phyloP scores from a whole-genome alignment of 176 grass and related monocot genomes.

The Bolboschoenus planiculmis region DNA sequence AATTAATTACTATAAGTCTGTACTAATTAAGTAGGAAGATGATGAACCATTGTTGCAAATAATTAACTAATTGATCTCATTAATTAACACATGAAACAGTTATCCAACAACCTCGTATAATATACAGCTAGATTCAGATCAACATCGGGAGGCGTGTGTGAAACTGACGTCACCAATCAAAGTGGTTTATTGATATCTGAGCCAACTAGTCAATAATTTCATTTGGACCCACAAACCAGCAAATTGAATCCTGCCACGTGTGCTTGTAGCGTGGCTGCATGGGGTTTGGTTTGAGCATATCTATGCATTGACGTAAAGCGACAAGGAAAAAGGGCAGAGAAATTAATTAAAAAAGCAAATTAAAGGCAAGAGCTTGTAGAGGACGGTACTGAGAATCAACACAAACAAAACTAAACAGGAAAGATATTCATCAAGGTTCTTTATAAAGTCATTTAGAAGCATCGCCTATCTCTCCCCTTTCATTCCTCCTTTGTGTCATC shows the following conservation, averaged over 20 bases:
- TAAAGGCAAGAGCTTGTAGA: constrained; percentile 27
- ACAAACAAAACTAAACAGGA: constrained; percentile 7
- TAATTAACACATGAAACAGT: background rate
- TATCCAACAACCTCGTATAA: background rate
- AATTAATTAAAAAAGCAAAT: background rate
- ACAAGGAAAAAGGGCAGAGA: background rate
- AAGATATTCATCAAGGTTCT: constrained; percentile 18
- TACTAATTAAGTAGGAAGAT: background rate
- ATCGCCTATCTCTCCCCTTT: constrained; percentile 4
- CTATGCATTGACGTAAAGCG: constrained; percentile 28
- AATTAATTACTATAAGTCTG: background rate
- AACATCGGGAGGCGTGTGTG: constrained; percentile 22
- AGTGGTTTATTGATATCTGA: background rate
- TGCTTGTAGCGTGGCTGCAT: background rate
- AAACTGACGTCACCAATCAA: background rate
- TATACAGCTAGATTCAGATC: background rate
- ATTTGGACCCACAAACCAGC: background rate
- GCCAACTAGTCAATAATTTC: background rate
- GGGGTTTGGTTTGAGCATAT: constrained; percentile 25
- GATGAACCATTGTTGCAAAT: background rate
- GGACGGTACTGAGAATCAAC: constrained; percentile 22
- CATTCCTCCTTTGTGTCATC: background rate
- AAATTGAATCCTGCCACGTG: background rate
- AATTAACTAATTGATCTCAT: background rate
- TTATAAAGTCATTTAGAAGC: constrained; percentile 24